Percentiles rank a stretch among this genome's conserved stretches.
Conservation (phyloP, 257 asterid genomes). For the Plantago elongata region DNA sequence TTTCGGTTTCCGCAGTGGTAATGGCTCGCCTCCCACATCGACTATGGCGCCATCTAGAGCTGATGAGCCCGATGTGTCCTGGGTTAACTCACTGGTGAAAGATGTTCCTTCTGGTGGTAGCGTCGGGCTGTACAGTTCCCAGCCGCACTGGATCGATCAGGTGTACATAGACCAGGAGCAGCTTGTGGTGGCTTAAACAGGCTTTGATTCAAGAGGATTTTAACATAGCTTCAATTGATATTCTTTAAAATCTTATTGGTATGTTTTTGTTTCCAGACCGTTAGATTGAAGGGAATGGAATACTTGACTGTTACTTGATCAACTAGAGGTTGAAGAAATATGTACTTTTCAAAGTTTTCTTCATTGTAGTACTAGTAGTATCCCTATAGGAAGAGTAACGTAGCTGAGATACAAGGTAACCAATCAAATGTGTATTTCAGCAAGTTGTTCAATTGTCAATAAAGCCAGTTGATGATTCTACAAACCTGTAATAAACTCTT, state of each 20-base stretch:
- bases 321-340: too few relatives aligned
- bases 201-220: background rate
- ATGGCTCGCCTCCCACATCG: background rate
- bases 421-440: too few relatives aligned
- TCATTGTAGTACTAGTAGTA: too few relatives aligned
- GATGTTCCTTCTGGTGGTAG: slow-evolving; percentile 30
- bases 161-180: slow-evolving; percentile 85
- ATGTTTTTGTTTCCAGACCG: background rate
- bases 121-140: slow-evolving; percentile 14
- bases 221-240: background rate
- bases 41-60: slow-evolving; percentile 18
- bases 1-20: slow-evolving; percentile 33
- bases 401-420: too few relatives aligned
- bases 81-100: slow-evolving; percentile 76
- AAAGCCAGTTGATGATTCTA: too few relatives aligned
- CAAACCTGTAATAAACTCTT: too few relatives aligned
- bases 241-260: slow-evolving; percentile 12
- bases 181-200: slow-evolving; percentile 26
- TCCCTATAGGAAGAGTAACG: too few relatives aligned
- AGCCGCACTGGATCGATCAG: slow-evolving; percentile 66
- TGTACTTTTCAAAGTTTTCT: too few relatives aligned
- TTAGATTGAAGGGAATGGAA: too few relatives aligned
- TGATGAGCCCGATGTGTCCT: slow-evolving; percentile 71
- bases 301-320: too few relatives aligned
- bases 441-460: too few relatives aligned